Evolutionary conservation across 306 rosid species (phyloP).

Genomic region (Astragalus membranaceus): DNA sequence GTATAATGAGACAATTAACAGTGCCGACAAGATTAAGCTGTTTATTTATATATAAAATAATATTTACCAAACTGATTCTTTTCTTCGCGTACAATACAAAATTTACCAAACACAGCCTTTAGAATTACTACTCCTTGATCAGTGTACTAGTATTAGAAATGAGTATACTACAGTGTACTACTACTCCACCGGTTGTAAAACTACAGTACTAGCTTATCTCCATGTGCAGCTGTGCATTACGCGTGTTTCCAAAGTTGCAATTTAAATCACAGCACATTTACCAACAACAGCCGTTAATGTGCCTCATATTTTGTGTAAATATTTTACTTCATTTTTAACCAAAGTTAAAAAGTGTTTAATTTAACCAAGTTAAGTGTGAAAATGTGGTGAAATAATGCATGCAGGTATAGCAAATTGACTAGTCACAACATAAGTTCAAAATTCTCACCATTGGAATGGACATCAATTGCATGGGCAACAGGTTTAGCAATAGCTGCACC

Average conservation of each 20-base stretch:
- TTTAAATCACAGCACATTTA: neutral
- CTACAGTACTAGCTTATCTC: neutral
- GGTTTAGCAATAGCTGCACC: conserved; percentile 71
- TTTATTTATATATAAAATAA: neutral
- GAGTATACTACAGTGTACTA: neutral
- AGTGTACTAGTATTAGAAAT: no score
- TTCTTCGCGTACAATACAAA: neutral
- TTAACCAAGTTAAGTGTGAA: neutral
- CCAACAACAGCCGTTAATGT: neutral
- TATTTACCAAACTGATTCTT: neutral
- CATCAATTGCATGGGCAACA: conserved; percentile 73
- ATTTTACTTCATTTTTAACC: neutral
- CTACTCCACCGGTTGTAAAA: no score
- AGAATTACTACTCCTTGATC: neutral
- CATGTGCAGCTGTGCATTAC: conserved; percentile 20
- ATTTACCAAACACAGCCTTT: neutral
- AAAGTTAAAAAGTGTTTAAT: no score
- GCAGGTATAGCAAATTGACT: conserved; percentile 65
- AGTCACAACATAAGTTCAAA: conserved; percentile 32
- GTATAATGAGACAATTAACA: conserved; percentile 6
- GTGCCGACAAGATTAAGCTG: conserved; percentile 29
- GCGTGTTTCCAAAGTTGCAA: conserved; percentile 21
- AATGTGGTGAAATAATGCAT: neutral
- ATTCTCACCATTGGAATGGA: conserved; percentile 58
- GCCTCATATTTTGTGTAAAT: conserved; percentile 9